Evolutionary conservation across 495 filamentous ascomycete genomes (phyloP).

Genomic region (Hyaloscypha bicolor): DNA sequence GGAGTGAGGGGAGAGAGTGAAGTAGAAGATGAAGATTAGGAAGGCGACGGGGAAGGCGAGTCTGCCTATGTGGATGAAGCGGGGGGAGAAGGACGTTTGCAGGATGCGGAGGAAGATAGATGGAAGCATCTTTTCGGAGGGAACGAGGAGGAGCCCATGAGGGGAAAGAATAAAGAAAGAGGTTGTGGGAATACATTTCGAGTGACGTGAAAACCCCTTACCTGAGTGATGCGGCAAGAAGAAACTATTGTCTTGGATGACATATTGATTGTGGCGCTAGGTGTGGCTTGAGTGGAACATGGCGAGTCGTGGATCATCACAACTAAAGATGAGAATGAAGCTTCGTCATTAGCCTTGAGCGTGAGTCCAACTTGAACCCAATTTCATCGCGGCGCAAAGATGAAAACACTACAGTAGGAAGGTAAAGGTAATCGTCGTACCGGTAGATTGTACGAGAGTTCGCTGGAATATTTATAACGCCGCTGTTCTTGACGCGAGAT

Average conservation of each 20-base stretch:
- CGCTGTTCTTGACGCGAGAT: neutral
- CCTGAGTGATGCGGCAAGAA: neutral
- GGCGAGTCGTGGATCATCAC: neutral
- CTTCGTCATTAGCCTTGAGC: neutral
- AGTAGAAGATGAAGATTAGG: neutral
- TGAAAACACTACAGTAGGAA: neutral
- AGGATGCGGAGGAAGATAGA: neutral
- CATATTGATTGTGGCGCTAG: neutral
- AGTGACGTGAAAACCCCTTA: neutral
- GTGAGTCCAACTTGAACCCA: neutral
- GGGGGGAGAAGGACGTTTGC: neutral
- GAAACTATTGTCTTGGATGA: neutral
- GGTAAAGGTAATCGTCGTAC: neutral
- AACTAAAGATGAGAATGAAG: neutral
- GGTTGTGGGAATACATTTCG: neutral
- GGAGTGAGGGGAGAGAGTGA: neutral
- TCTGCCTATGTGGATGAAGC: neutral
- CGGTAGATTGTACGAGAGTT: neutral
- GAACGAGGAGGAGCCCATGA: too few species aligned
- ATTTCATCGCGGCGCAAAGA: neutral
- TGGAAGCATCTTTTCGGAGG: too few species aligned
- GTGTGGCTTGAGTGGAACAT: neutral
- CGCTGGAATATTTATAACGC: neutral
- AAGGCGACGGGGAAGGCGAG: neutral
- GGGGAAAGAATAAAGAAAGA: too few species aligned